phyloP scores from a whole-genome alignment of 352 stramenopile species.

The Globisporangium viniferum region DNA sequence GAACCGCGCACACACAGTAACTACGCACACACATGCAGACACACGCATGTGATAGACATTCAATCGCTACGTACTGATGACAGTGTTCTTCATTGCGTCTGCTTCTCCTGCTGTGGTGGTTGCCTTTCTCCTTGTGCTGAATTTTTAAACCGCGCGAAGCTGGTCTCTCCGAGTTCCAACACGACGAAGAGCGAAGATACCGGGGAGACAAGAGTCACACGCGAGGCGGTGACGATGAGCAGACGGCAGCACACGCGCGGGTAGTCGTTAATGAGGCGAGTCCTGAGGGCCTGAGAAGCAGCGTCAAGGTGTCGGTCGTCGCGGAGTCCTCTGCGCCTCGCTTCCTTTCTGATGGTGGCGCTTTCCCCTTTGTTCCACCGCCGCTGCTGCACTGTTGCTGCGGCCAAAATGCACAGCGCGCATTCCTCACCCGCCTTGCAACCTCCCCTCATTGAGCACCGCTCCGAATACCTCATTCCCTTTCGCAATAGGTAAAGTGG shows the following conservation, averaged over 20 bases:
- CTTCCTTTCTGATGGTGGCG: constrained; percentile 1
- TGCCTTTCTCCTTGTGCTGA: background rate
- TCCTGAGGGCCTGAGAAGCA: background rate
- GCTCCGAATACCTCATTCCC: constrained; percentile 6
- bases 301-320: background rate
- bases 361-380: background rate
- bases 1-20: background rate
- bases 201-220: background rate
- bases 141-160: background rate
- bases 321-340: background rate
- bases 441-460: background rate
- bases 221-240: background rate
- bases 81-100: constrained; percentile 65
- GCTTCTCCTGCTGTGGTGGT: background rate
- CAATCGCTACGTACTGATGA: constrained; percentile 48
- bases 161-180: background rate
- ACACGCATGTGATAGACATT: background rate
- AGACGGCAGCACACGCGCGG: background rate
- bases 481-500: background rate
- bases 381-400: background rate
- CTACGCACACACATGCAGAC: background rate
- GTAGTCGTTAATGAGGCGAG: background rate
- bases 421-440: background rate
- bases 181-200: background rate
- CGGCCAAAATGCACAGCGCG: background rate